Evolutionary conservation across 768 basidiomycete species (phyloP).

Genomic region (Macrolepiota dolichaula): DNA sequence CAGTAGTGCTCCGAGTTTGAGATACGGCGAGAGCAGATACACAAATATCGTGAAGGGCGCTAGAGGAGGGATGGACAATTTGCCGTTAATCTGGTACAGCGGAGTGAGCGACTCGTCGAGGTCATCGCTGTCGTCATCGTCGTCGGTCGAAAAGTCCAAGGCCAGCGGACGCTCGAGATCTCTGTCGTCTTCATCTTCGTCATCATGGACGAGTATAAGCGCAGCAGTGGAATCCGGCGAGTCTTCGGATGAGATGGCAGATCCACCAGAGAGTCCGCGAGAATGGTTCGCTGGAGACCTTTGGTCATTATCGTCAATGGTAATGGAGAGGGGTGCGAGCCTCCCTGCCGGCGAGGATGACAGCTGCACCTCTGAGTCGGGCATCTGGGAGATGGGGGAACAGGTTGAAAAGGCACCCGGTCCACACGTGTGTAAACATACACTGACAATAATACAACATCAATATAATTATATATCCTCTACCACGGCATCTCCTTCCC

Average conservation of each 20-base stretch:
- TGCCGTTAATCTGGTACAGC: constrained; percentile 36
- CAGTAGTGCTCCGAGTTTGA: constrained; percentile 69
- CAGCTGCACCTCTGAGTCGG: not conserved
- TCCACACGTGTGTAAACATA: not conserved
- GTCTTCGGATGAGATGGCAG: constrained; percentile 11
- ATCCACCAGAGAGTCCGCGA: not conserved
- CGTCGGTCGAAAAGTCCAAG: constrained; percentile 31
- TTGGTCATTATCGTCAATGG: not conserved
- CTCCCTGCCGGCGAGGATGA: not conserved
- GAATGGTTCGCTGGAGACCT: not conserved
- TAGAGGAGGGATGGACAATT: constrained; percentile 48
- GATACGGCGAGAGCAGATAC: constrained; percentile 65
- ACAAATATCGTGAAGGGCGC: constrained; percentile 57
- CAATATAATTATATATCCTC: constrained; percentile 8
- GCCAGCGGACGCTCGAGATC: constrained; percentile 18
- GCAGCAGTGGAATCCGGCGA: constrained; percentile 44
- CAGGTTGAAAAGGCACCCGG: not conserved
- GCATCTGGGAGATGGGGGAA: constrained; percentile 2
- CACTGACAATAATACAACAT: not conserved
- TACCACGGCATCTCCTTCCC: constrained; percentile 34
- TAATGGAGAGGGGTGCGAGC: not conserved
- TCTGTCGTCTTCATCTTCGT: constrained; percentile 32
- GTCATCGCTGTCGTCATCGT: constrained; percentile 34
- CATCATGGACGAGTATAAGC: constrained; percentile 61
- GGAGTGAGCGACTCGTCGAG: constrained; percentile 47